Conservation (phyloP, 371 early-diverging fungal species). For the Mucor lusitanicus region DNA sequence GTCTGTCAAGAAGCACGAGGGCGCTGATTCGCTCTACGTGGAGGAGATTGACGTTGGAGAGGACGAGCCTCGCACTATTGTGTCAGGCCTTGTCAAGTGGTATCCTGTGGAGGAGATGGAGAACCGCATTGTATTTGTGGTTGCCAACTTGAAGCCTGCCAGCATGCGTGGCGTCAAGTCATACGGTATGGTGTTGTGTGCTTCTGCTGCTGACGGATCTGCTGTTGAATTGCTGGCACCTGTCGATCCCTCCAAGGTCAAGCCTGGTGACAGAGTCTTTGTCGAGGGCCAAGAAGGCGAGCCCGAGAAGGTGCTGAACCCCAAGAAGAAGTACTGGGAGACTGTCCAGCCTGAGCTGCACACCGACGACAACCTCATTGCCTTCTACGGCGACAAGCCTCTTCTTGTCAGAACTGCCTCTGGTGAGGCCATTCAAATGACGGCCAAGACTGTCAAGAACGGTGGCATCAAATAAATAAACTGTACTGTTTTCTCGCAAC, state of each 20-base stretch:
- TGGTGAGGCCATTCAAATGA: slow-evolving; percentile 60
- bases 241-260: slow-evolving; percentile 72
- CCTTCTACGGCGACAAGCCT: slow-evolving; percentile 67
- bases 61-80: slow-evolving; percentile 87
- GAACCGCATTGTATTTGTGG: slow-evolving; percentile 46
- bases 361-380: slow-evolving; percentile 79
- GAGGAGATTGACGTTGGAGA: slow-evolving; percentile 91
- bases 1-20: slow-evolving; percentile 85
- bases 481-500: too few species aligned
- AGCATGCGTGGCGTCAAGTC: slow-evolving; percentile 96
- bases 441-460: slow-evolving; percentile 63
- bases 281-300: slow-evolving; percentile 88
- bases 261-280: slow-evolving; percentile 90
- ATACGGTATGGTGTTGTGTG: slow-evolving; percentile 93
- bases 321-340: slow-evolving; percentile 98
- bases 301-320: slow-evolving; percentile 90
- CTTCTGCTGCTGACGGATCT: slow-evolving; percentile 81
- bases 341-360: slow-evolving; percentile 92
- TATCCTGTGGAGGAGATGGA: slow-evolving; percentile 87
- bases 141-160: slow-evolving; percentile 91
- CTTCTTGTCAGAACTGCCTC: slow-evolving; percentile 61
- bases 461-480: slow-evolving; percentile 75
- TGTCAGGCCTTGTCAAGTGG: slow-evolving; percentile 92
- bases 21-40: slow-evolving; percentile 93
- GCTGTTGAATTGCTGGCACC: slow-evolving; percentile 92